phyloP scores from a whole-genome alignment of 208 protist species.

The Eutreptiella sp. region DNA sequence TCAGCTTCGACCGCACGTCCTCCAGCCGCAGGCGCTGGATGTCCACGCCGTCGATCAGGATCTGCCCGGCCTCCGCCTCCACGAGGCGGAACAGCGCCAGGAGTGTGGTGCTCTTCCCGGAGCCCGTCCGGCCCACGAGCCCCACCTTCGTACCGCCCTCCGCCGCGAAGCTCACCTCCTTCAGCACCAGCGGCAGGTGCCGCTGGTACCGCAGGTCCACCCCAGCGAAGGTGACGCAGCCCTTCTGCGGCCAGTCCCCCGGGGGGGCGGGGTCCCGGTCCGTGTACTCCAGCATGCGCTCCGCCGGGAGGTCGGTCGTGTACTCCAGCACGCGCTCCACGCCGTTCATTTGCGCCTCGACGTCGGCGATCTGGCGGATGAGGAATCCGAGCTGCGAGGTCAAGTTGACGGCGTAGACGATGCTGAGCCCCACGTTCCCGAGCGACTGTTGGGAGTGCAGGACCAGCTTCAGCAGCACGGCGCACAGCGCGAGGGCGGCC shows the following conservation, averaged over 20 bases:
- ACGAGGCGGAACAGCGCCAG: conserved; percentile 77
- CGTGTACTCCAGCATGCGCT: conserved; percentile 6
- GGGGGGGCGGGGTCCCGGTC: background rate
- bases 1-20: conserved; percentile 75
- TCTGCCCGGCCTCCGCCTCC: conserved; percentile 58
- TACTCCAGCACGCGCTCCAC: conserved; percentile 70
- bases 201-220: background rate
- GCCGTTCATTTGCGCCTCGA: conserved; percentile 73
- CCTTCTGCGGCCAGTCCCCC: conserved; percentile 7
- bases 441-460: conserved; percentile 26
- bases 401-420: conserved; percentile 54
- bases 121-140: conserved; percentile 74
- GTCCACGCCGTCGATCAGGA: conserved; percentile 83
- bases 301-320: conserved; percentile 42
- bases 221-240: background rate
- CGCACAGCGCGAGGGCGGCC: conserved; percentile 47
- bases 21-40: conserved; percentile 67
- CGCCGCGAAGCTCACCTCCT: background rate
- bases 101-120: conserved; percentile 58
- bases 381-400: conserved; percentile 53
- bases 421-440: conserved; percentile 53
- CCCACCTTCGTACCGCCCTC: conserved; percentile 54
- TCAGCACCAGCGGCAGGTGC: background rate
- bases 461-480: conserved; percentile 42
- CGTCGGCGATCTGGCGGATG: conserved; percentile 42